phyloP scores from a whole-genome alignment of 345 rosid genomes.

The Zanthoxylum bungeanum region DNA sequence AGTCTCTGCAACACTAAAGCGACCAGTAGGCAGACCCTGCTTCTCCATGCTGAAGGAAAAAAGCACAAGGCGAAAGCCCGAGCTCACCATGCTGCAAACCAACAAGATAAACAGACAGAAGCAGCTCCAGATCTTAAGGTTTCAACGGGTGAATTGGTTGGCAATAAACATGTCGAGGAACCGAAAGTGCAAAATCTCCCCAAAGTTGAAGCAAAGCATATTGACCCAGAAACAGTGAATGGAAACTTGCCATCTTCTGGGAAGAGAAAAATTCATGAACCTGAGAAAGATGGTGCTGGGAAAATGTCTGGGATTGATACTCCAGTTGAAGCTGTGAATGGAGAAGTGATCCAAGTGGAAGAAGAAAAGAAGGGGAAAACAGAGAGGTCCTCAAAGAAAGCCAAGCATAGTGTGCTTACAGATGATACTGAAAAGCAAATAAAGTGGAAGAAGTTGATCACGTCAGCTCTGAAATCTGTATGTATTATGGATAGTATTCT shows the following conservation, averaged over 20 bases:
- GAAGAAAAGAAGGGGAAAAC: conserved; percentile 13
- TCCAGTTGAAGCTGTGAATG: conserved; percentile 29
- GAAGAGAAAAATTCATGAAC: conserved; percentile 57
- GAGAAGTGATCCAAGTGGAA: conserved; percentile 39
- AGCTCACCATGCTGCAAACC: conserved; percentile 60
- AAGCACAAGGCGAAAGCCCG: conserved; percentile 79
- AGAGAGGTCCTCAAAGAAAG: conserved; percentile 37
- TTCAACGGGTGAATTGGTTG: conserved; percentile 19
- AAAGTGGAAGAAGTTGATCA: conserved; percentile 80
- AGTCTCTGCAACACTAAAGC: conserved; percentile 88
- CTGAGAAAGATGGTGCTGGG: conserved; percentile 13
- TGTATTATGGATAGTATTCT: conserved; percentile 15
- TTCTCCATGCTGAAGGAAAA: conserved; percentile 94
- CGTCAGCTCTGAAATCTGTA: conserved; percentile 63
- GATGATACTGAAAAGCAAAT: conserved; percentile 45
- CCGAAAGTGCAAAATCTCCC: conserved; percentile 28
- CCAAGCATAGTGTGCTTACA: conserved; percentile 15
- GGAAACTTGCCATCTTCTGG: conserved; percentile 32
- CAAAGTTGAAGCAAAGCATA: conserved; percentile 11
- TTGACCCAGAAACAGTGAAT: conserved; percentile 23
- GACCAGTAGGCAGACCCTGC: conserved; percentile 75
- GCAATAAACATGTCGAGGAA: conserved; percentile 26
- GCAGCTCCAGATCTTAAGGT: conserved; percentile 31
- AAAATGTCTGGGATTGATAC: conserved; percentile 11
- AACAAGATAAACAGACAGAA: conserved; percentile 40